These are phyloP conservation scores for Fusarium longipes DNA, from an alignment of 2,329 filamentous ascomycete species.

Conservation along the genomic window DNA sequence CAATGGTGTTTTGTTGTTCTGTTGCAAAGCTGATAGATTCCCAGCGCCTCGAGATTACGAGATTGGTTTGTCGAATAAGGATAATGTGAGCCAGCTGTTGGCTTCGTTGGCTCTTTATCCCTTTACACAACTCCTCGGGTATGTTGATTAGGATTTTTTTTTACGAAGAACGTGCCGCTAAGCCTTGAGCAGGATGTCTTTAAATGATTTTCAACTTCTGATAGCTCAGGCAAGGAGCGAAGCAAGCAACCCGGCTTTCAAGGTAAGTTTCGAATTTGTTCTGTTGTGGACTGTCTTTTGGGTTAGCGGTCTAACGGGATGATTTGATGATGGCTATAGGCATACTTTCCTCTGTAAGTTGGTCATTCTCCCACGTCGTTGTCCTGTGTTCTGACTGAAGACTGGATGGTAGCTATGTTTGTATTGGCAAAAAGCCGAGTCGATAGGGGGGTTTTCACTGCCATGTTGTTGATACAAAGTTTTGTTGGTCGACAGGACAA, in stretches of 20 bases:
- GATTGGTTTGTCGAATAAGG: constrained; percentile 65
- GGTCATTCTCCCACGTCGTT: not conserved
- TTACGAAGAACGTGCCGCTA: constrained; percentile 3
- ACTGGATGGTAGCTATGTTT: constrained; percentile 66
- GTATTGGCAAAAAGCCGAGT: constrained; percentile 68
- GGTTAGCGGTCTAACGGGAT: constrained; percentile 13
- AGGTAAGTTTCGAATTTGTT: constrained; percentile 55
- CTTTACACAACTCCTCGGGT: constrained; percentile 63
- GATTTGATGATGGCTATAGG: constrained; percentile 51
- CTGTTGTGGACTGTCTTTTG: not conserved
- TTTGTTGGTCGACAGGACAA: constrained; percentile 34
- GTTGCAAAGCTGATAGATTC: constrained; percentile 5
- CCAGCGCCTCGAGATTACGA: constrained; percentile 62
- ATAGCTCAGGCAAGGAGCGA: constrained; percentile 66
- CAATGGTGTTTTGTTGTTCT: not conserved
- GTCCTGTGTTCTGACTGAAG: constrained; percentile 19
- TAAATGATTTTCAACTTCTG: constrained; percentile 67
- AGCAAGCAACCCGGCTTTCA: constrained; percentile 64
- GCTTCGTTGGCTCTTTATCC: constrained; percentile 68
- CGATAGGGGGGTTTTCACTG: constrained; percentile 24
- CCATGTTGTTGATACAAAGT: constrained; percentile 43
- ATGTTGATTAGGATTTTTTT: constrained; percentile 38
- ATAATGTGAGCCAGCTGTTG: constrained; percentile 66
- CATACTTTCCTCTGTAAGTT: constrained; percentile 71
- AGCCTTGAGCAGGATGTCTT: constrained; percentile 60